A percentile compares a stretch with the other conserved stretches of the same genome.
phyloP scores from a whole-genome alignment of 768 basidiomycete species.

The Mycena latifolia region DNA sequence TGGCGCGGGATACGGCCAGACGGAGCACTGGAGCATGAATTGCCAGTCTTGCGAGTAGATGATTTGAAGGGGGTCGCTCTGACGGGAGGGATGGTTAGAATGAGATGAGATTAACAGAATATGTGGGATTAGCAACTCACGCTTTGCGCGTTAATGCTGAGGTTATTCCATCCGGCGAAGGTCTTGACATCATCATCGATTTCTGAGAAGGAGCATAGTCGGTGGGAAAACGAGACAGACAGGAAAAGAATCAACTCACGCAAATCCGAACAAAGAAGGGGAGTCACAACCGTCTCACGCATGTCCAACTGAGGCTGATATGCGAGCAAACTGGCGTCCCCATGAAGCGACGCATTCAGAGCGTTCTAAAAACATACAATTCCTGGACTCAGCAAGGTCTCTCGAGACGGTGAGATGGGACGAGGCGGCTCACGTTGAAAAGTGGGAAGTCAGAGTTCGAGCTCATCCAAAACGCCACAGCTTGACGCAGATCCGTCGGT shows the following conservation, averaged over 20 bases:
- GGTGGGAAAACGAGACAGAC: not conserved
- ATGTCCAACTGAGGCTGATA: conserved; percentile 4
- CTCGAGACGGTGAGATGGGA: no score
- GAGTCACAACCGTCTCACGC: conserved; percentile 8
- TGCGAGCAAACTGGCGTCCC: conserved; percentile 21
- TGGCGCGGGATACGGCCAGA: conserved; percentile 4
- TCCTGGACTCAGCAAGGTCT: no score
- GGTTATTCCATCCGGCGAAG: conserved; percentile 3
- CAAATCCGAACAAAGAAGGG: conserved; percentile 26
- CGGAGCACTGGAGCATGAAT: conserved; percentile 4
- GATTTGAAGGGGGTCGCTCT: conserved; percentile 20
- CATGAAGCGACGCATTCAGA: conserved; percentile 15
- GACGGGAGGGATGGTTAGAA: not conserved
- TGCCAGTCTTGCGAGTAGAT: conserved; percentile 23
- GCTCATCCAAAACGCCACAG: not conserved
- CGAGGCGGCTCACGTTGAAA: no score
- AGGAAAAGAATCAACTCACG: not conserved
- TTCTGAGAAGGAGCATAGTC: not conserved
- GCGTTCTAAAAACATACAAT: not conserved
- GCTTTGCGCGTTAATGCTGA: conserved; percentile 7
- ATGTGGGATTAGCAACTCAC: conserved; percentile 3
- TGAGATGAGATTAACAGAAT: not conserved
- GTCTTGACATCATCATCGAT: not conserved
- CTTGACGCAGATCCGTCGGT: conserved; percentile 10
- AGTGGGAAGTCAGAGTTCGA: conserved; percentile 20